These are phyloP conservation scores for Haplosporangium gracile DNA, from an alignment of 192 early-diverging fungal genomes.

Conservation along the genomic window DNA sequence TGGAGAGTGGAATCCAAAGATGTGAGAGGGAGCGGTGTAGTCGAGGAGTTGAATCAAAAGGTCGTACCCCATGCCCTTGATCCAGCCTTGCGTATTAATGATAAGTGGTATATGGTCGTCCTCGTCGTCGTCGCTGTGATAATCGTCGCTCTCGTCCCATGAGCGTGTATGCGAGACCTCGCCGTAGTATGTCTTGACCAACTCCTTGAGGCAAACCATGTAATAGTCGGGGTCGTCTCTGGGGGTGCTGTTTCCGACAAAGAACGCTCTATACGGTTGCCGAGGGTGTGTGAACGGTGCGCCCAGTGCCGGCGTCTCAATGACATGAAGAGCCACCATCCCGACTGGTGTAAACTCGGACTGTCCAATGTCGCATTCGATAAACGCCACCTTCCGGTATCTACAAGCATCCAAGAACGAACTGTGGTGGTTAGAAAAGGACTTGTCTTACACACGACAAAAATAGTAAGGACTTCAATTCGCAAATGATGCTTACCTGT, in stretches of 20 bases:
- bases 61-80: conserved; percentile 90
- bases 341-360: conserved; percentile 89
- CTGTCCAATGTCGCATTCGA: conserved; percentile 96
- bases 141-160: conserved; percentile 32
- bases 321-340: conserved; percentile 80
- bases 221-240: conserved; percentile 89
- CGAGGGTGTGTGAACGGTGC: conserved; percentile 86
- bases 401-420: conserved; percentile 32
- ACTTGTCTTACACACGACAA: background rate
- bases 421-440: background rate
- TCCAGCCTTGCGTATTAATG: conserved; percentile 96
- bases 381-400: conserved; percentile 80
- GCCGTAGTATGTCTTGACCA: conserved; percentile 71
- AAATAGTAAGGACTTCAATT: background rate
- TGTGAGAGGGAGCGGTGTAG: conserved; percentile 73
- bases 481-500: conserved; percentile 58
- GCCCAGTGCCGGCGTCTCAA: conserved; percentile 79
- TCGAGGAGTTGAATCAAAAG: conserved; percentile 78
- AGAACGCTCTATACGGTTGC: conserved; percentile 75
- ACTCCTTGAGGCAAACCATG: conserved; percentile 70
- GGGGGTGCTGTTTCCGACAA: conserved; percentile 82
- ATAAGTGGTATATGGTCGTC: conserved; percentile 79
- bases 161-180: conserved; percentile 53
- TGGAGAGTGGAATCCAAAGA: conserved; percentile 70
- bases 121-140: conserved; percentile 52